Conservation (phyloP, 805 yeast species). For the Candida berthetii region DNA sequence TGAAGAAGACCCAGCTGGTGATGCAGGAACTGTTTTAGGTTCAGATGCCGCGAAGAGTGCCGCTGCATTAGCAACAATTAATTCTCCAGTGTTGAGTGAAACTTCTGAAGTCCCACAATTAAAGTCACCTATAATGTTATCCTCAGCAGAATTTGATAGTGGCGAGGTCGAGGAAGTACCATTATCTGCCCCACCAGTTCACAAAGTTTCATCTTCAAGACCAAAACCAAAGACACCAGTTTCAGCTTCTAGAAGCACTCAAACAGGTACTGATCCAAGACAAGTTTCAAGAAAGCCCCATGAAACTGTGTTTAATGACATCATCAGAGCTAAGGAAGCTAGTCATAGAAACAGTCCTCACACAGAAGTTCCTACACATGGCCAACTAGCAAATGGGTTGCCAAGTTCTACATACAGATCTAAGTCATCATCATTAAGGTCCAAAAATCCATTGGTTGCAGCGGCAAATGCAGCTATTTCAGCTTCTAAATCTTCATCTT, state of each 20-base stretch:
- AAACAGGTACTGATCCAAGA: neutral
- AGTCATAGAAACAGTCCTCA: constrained; percentile 7
- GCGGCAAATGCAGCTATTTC: constrained; percentile 18
- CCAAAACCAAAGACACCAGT: neutral
- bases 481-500: neutral
- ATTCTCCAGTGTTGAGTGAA: constrained; percentile 6
- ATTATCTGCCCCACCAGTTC: neutral
- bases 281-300: constrained; percentile 2
- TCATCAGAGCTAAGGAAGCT: constrained; percentile 21
- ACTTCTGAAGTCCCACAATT: neutral
- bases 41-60: constrained; percentile 32
- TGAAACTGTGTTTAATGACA: constrained; percentile 26
- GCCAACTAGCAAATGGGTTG: constrained; percentile 26
- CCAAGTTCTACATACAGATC: constrained; percentile 14
- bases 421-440: constrained; percentile 1
- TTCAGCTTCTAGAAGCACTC: constrained; percentile 1
- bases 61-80: constrained; percentile 22
- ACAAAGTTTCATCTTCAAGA: neutral
- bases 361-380: constrained; percentile 15
- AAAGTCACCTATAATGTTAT: constrained; percentile 1
- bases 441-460: constrained; percentile 12
- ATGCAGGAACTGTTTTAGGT: constrained; percentile 24
- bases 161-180: neutral
- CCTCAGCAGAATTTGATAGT: neutral
- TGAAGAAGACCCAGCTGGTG: constrained; percentile 22